Conservation (phyloP, 1,139 yeast species). For the Sugiyamaella sp. region DNA sequence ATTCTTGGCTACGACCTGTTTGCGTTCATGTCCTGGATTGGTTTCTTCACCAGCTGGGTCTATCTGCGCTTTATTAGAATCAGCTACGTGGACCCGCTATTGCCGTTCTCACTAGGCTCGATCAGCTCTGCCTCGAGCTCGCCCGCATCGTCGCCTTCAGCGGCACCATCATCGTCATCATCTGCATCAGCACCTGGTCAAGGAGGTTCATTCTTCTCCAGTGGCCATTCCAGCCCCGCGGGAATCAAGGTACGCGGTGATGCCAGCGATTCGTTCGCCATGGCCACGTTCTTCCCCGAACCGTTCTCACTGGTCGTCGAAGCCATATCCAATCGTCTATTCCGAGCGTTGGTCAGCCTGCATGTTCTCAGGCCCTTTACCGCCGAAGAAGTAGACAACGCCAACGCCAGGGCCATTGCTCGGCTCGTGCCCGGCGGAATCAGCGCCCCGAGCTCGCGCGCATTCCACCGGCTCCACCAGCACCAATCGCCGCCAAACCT, state of each 20-base stretch:
- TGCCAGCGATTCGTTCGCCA: conserved; percentile 84
- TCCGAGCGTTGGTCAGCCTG: conserved; percentile 18
- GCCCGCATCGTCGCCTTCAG: not conserved
- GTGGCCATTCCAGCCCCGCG: not conserved
- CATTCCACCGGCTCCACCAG: conserved; percentile 15
- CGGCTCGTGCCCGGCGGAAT: conserved; percentile 25
- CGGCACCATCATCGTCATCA: conserved; percentile 18
- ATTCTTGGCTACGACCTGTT: conserved; percentile 28
- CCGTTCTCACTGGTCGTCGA: conserved; percentile 54
- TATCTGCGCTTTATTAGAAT: conserved; percentile 78
- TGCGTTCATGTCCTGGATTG: conserved; percentile 62
- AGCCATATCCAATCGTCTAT: conserved; percentile 23
- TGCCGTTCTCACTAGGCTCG: conserved; percentile 34
- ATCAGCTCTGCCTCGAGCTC: conserved; percentile 1
- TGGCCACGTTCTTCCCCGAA: conserved; percentile 74
- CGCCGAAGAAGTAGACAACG: conserved; percentile 31
- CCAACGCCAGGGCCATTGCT: conserved; percentile 32
- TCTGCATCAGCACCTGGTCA: conserved; percentile 1
- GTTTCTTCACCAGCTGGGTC: conserved; percentile 70
- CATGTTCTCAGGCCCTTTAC: conserved; percentile 29
- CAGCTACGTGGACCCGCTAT: conserved; percentile 41
- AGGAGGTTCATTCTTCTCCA: not conserved
- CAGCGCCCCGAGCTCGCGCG: not conserved
- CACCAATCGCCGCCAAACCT: conserved; percentile 8
- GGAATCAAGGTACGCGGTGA: conserved; percentile 66